These are phyloP conservation scores for Chrysopogon serrulatus DNA, from an alignment of 176 grass and related monocot species.

Conservation along the genomic window DNA sequence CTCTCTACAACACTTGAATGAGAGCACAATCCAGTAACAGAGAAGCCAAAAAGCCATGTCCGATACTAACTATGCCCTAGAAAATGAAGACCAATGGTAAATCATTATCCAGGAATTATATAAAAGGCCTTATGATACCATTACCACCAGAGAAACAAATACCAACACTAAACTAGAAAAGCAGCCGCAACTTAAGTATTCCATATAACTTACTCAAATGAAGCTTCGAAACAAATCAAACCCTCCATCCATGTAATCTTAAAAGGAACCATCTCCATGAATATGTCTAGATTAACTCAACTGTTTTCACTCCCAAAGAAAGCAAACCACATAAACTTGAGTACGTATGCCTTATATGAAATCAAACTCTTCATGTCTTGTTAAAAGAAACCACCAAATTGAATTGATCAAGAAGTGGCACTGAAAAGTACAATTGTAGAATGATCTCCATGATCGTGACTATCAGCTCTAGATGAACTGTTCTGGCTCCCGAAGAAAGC, in stretches of 20 bases:
- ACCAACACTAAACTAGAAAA: background rate
- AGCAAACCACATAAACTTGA: background rate
- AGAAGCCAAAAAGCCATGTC: background rate
- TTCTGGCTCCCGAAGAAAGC: background rate
- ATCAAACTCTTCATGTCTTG: background rate
- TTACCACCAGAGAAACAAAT: background rate
- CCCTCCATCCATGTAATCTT: background rate
- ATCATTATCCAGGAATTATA: background rate
- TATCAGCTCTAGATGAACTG: background rate
- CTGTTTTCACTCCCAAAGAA: background rate
- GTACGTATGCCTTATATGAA: background rate
- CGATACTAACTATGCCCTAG: background rate
- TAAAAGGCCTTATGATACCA: background rate
- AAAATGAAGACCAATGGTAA: background rate
- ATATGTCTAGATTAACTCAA: background rate
- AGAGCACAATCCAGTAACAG: background rate
- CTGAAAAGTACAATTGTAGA: background rate
- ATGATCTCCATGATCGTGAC: background rate
- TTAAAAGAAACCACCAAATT: background rate
- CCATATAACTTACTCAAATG: background rate
- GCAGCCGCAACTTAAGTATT: background rate
- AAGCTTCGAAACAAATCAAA: background rate
- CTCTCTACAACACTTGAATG: background rate
- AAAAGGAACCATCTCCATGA: background rate
- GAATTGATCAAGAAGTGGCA: background rate